These are phyloP conservation scores for Globisporangium nunn DNA, from an alignment of 352 stramenopile genomes.

Conservation along the genomic window DNA sequence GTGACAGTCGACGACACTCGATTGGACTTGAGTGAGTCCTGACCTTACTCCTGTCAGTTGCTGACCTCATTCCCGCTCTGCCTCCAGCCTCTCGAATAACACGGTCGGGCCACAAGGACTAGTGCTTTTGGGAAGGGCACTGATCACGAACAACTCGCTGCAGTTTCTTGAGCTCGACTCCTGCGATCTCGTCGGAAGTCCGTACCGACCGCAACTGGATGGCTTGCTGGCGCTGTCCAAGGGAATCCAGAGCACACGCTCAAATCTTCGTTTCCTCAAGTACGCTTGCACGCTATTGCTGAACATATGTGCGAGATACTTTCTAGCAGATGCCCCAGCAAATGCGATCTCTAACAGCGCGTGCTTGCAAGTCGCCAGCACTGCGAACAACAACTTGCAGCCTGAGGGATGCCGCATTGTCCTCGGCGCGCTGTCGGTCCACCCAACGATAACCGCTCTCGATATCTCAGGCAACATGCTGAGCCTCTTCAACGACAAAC, in stretches of 20 bases:
- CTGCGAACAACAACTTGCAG: slow-evolving; percentile 43
- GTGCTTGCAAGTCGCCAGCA: slow-evolving; percentile 19
- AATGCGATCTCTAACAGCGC: too few relatives aligned
- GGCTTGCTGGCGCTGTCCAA: slow-evolving; percentile 49
- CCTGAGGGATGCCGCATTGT: slow-evolving; percentile 52
- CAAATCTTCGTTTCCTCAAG: slow-evolving; percentile 40
- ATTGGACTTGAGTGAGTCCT: too few relatives aligned
- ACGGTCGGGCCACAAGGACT: slow-evolving; percentile 32
- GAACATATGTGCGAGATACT: too few relatives aligned
- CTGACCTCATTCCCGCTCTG: neutral
- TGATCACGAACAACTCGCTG: slow-evolving; percentile 59
- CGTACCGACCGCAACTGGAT: slow-evolving; percentile 40
- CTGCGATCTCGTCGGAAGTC: slow-evolving; percentile 43
- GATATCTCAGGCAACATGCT: slow-evolving; percentile 55
- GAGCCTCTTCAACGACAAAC: slow-evolving; percentile 43
- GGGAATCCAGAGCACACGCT: slow-evolving; percentile 47
- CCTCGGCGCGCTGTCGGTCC: slow-evolving; percentile 36
- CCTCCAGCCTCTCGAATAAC: slow-evolving; percentile 32
- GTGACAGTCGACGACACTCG: too few relatives aligned
- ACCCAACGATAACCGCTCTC: slow-evolving; percentile 43
- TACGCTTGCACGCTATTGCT: slow-evolving; percentile 11
- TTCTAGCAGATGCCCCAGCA: too few relatives aligned
- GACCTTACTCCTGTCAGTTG: too few relatives aligned
- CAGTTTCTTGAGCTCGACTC: slow-evolving; percentile 48
- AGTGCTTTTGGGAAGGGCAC: slow-evolving; percentile 30